Evolutionary conservation across 768 basidiomycete genomes (phyloP), one percentile per base, ranked within the genome.

Genomic region (Cantharellus anzutake): DNA sequence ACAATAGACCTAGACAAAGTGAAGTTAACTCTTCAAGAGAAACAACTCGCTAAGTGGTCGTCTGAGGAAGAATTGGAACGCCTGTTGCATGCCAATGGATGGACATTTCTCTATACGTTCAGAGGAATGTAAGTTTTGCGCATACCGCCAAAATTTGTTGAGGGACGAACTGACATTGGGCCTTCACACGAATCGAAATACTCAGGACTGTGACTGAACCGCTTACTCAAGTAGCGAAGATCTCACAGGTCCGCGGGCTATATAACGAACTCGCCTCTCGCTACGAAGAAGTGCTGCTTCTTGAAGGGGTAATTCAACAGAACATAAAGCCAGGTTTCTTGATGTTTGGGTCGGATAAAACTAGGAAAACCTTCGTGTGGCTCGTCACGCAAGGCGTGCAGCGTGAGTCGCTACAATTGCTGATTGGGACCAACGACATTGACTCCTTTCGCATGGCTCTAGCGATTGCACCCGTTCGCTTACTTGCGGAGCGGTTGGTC

Each of bases 341-440:
- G 58, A 11, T 64, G 68, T 42, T 73, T 73, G 48, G 63, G 67
- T 3, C 72, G 5, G 64, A 63, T 3, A 39, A 63, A 16, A 67
- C 64, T 16, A 68, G 73, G 51, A 70, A 71, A 29, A 41, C 42
- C 16, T 73, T 70, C 53, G 65, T 70, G 16, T 61, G 64, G 44
- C 64, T 71, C 16, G 71, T 73, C 14, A 61, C 73, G 37, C 68
- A 64, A 53, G 66, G 66, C 44, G 60, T 71, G 3, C 65, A 65
- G 53, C 70, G 70, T 40, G 38, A 55, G 52, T 55, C 11, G 11
- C 44, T 29, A 11, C 38, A 7, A 55, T 55, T 55, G 11, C 52
- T 7, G 52, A 11, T 11, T 7, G 35, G 11, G 11, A 11, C 38
- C 7, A 7, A 55, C 52, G 11, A 7, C 11, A 11, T 7, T 37